Conservation (phyloP, 139 green algal species). For the Haematococcus sp. region DNA sequence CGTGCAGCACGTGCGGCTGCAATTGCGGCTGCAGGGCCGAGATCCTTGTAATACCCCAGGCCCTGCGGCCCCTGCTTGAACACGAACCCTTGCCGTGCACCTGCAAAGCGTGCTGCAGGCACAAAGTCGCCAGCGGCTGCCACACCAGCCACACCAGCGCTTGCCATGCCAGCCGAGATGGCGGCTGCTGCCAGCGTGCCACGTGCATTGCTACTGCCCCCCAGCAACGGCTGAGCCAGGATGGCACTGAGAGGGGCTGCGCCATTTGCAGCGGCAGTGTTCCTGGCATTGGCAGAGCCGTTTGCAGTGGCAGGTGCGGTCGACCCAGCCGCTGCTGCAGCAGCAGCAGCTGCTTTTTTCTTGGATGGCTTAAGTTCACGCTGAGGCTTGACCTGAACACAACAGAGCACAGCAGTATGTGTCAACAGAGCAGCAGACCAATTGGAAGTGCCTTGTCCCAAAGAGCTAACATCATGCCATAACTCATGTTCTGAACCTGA, state of each 20-base stretch:
- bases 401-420: too few species aligned
- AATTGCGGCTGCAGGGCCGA: slow-evolving; percentile 10
- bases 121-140: slow-evolving; percentile 36
- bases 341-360: background rate
- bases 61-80: slow-evolving; percentile 71
- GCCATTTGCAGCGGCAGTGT: too few species aligned
- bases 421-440: too few species aligned
- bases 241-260: too few species aligned
- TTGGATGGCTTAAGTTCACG: too few species aligned
- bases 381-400: too few species aligned
- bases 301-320: background rate
- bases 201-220: too few species aligned
- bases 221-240: too few species aligned
- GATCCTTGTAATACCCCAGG: slow-evolving; percentile 84
- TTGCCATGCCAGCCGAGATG: background rate
- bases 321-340: slow-evolving; percentile 1
- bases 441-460: too few species aligned
- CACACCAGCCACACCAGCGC: background rate
- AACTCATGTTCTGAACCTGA: too few species aligned
- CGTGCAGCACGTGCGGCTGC: slow-evolving; percentile 13
- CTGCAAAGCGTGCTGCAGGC: slow-evolving; percentile 49
- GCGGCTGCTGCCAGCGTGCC: background rate
- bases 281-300: too few species aligned
- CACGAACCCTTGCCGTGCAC: slow-evolving; percentile 53
- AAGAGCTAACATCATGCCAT: too few species aligned